Evolutionary conservation across 1,139 yeast species (phyloP).

Genomic region (Sugiyamaella japonica): DNA sequence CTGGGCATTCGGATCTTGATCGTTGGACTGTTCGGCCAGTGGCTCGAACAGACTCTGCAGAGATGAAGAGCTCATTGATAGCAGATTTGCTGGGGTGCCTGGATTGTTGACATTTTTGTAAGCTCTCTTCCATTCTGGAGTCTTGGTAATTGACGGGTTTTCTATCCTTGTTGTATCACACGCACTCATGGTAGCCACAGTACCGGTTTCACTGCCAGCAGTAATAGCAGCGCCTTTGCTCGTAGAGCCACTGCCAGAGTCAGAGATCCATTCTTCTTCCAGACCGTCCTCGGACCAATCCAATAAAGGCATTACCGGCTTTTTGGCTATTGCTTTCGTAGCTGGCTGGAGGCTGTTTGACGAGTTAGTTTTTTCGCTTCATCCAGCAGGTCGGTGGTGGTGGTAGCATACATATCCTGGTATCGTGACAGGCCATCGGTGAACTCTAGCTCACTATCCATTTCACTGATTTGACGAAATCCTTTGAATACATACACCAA

Average conservation of each 20-base stretch:
- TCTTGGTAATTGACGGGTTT: conserved; percentile 6
- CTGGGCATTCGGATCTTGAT: too few relatives aligned
- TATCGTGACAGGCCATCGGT: conserved; percentile 11
- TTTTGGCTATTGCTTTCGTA: background rate
- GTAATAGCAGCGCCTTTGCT: background rate
- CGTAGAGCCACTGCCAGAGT: background rate
- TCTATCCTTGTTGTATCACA: conserved; percentile 16
- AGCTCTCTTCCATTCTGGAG: conserved; percentile 25
- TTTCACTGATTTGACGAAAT: background rate
- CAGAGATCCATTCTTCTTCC: conserved; percentile 11
- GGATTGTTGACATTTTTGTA: background rate
- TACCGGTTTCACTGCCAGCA: background rate
- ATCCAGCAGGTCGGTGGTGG: too few relatives aligned
- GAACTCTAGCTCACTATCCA: conserved; percentile 12
- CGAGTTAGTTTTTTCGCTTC: background rate
- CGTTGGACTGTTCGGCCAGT: background rate
- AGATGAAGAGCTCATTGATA: conserved; percentile 6
- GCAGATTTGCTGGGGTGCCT: background rate
- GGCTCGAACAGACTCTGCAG: conserved; percentile 16
- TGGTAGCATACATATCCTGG: conserved; percentile 1
- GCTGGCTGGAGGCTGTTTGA: background rate
- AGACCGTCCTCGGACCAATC: conserved; percentile 20
- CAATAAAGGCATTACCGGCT: conserved; percentile 3
- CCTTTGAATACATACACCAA: too few relatives aligned
- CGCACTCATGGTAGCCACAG: background rate